Conservation (phyloP, 371 early-diverging fungal species). For the Thermomucor indicae-seudaticae region DNA sequence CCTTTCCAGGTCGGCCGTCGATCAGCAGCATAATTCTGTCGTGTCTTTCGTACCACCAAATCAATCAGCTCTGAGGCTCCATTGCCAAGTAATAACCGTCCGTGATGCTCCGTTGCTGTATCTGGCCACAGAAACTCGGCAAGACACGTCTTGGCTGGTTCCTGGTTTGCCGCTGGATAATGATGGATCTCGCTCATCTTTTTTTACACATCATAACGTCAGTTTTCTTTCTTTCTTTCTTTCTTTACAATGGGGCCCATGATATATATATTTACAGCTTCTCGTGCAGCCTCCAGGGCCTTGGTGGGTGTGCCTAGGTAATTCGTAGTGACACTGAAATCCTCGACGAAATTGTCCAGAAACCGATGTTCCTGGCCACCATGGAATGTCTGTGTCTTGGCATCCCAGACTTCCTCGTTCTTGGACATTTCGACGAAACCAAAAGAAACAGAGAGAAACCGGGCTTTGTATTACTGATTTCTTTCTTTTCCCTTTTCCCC, state of each 20-base stretch:
- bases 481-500: not conserved
- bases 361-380: slow-evolving; percentile 86
- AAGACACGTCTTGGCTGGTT: slow-evolving; percentile 78
- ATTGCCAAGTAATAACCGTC: slow-evolving; percentile 73
- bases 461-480: not conserved
- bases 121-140: slow-evolving; percentile 78
- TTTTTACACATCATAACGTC: not conserved
- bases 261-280: slow-evolving; percentile 56
- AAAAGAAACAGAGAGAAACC: not conserved
- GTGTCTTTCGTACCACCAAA: slow-evolving; percentile 65
- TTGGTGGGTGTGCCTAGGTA: slow-evolving; percentile 72
- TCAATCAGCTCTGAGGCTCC: slow-evolving; percentile 88
- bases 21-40: too few relatives aligned
- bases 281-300: slow-evolving; percentile 68
- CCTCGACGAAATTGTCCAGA: slow-evolving; percentile 80
- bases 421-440: not conserved
- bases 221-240: not conserved
- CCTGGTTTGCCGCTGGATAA: slow-evolving; percentile 87
- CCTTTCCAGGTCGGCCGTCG: slow-evolving; percentile 78
- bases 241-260: too few relatives aligned
- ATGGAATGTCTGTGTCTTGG: slow-evolving; percentile 80
- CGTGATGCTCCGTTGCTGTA: slow-evolving; percentile 37
- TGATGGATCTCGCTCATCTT: slow-evolving; percentile 70
- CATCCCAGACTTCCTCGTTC: slow-evolving; percentile 59
- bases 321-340: slow-evolving; percentile 87